These are phyloP conservation scores for Dendrocalamus latiflorus DNA, from an alignment of 202 grass and related monocot genomes.

Conservation along the genomic window DNA sequence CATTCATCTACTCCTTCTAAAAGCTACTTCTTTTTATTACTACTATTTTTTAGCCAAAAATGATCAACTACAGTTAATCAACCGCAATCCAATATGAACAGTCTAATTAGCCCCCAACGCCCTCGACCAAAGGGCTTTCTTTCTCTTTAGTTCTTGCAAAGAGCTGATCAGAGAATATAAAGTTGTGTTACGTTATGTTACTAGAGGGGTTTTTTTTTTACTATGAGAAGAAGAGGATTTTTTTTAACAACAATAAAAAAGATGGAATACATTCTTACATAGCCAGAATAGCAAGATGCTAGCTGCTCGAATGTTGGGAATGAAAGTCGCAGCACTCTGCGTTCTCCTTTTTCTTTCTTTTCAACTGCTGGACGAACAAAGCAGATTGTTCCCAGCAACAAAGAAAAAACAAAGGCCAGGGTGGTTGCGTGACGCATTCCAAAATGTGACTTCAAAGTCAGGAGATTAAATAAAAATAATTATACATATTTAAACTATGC, in stretches of 20 bases:
- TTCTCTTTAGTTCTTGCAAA: background rate
- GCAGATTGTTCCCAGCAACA: background rate
- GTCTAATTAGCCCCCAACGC: too few relatives aligned
- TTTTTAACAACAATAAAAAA: background rate
- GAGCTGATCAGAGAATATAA: background rate
- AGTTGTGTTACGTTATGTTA: background rate
- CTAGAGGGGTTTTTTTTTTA: background rate
- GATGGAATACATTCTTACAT: background rate
- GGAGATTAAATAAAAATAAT: background rate
- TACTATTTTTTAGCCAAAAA: too few relatives aligned
- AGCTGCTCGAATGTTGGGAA: background rate
- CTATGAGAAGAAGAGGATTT: background rate
- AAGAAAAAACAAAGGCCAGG: background rate
- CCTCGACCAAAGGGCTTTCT: background rate
- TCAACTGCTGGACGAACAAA: background rate
- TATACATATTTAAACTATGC: background rate
- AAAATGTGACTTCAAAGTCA: background rate
- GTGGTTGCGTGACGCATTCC: background rate
- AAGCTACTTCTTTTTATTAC: too few relatives aligned
- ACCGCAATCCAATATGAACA: too few relatives aligned
- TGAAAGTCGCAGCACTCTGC: background rate
- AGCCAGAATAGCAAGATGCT: background rate
- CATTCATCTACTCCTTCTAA: too few relatives aligned
- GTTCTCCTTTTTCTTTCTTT: background rate
- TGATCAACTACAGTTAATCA: too few relatives aligned